Conservation (phyloP, 2,329 filamentous ascomycete species). For the Tricladium varicosporioides region DNA sequence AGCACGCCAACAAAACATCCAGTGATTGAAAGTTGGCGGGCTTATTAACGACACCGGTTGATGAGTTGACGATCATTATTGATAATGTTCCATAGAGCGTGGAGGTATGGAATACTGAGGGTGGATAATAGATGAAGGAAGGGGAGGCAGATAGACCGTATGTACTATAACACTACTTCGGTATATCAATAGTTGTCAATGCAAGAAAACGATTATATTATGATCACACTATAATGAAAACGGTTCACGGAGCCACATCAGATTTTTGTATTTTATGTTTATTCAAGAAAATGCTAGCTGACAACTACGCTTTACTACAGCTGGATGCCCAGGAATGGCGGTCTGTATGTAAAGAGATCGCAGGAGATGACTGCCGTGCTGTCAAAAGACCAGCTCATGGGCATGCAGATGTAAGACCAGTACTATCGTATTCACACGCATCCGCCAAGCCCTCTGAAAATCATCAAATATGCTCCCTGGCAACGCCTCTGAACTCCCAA, state of each 20-base stretch:
- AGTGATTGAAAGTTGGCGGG: slow-evolving; percentile 6
- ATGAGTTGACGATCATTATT: slow-evolving; percentile 6
- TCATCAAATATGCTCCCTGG: too few species aligned
- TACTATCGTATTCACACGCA: background rate
- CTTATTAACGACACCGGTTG: slow-evolving; percentile 5
- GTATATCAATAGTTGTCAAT: too few species aligned
- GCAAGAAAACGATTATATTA: too few species aligned
- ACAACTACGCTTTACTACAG: too few species aligned
- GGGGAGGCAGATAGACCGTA: background rate
- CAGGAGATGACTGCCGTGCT: background rate
- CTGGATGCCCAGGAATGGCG: too few species aligned
- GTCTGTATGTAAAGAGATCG: too few species aligned
- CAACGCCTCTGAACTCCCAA: too few species aligned
- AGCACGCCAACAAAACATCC: slow-evolving; percentile 7
- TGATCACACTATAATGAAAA: too few species aligned
- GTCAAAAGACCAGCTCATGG: background rate
- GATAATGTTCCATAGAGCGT: slow-evolving; percentile 5
- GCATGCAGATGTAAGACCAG: background rate
- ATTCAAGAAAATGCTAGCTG: too few species aligned
- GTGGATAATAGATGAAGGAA: slow-evolving; percentile 8
- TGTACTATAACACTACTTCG: too few species aligned
- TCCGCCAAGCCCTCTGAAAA: background rate
- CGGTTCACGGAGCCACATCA: too few species aligned
- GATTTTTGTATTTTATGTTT: too few species aligned
- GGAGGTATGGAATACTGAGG: slow-evolving; percentile 1